Conservation (phyloP, 441 rosid species). For the Populus hybrid region DNA sequence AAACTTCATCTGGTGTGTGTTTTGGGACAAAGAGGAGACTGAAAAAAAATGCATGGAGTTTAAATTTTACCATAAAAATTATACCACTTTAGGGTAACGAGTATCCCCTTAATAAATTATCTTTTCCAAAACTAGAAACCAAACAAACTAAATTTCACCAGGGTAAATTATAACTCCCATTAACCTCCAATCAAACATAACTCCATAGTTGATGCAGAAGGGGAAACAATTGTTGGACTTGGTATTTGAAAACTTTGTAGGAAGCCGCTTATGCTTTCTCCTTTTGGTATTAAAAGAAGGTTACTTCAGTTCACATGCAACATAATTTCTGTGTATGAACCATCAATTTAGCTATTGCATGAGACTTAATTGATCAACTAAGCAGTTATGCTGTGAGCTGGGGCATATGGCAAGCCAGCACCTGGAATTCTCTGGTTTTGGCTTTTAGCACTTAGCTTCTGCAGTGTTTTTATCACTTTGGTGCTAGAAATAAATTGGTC, state of each 20-base stretch:
- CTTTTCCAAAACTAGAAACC: not conserved
- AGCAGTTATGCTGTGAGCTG: not conserved
- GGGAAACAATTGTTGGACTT: not conserved
- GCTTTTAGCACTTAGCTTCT: not conserved
- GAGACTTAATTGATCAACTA: not conserved
- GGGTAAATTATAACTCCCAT: not conserved
- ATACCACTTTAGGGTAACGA: not conserved
- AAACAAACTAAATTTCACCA: not conserved
- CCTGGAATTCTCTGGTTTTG: not conserved
- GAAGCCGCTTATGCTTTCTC: not conserved
- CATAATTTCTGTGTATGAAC: not conserved
- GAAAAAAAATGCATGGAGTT: too few relatives aligned
- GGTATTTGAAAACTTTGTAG: not conserved
- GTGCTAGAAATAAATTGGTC: conserved; percentile 1
- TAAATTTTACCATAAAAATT: too few relatives aligned
- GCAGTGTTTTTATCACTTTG: not conserved
- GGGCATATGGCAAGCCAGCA: not conserved
- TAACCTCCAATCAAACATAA: not conserved
- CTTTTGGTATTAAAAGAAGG: not conserved
- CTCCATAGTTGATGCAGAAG: not conserved
- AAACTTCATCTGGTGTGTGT: not conserved
- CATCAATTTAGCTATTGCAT: not conserved
- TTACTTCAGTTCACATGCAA: not conserved
- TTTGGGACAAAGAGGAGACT: not conserved
- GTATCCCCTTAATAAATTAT: not conserved